Percentiles rank a stretch among this genome's conserved stretches.
Conservation (phyloP, 2,329 filamentous ascomycete genomes). For the Penicillium sp. region DNA sequence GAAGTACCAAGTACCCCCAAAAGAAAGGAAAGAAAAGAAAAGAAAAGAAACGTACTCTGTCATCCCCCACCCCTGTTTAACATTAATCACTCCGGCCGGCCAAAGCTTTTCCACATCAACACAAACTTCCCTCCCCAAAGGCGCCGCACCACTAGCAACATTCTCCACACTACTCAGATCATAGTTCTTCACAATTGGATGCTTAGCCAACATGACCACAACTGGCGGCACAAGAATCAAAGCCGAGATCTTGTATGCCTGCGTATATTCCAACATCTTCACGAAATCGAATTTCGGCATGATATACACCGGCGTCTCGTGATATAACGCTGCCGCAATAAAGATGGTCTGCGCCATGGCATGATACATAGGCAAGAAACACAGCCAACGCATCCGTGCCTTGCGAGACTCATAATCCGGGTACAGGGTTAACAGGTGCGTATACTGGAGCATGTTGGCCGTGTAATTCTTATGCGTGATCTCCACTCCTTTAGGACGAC, state of each 20-base stretch:
- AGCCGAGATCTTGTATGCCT: conserved; percentile 68
- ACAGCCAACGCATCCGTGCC: conserved; percentile 52
- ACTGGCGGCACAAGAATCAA: conserved; percentile 73
- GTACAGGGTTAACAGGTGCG: conserved; percentile 49
- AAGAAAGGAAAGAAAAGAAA: conserved; percentile 27
- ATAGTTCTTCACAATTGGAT: conserved; percentile 64
- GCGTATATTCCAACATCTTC: conserved; percentile 67
- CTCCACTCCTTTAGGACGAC: conserved; percentile 80
- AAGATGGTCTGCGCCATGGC: conserved; percentile 72
- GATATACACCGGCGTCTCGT: conserved; percentile 66
- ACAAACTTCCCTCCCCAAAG: conserved; percentile 56
- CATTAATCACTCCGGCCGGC: conserved; percentile 49
- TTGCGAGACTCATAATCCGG: conserved; percentile 51
- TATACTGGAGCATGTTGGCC: conserved; percentile 65
- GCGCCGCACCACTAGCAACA: conserved; percentile 69
- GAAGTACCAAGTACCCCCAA: neutral
- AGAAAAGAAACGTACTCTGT: conserved; percentile 60
- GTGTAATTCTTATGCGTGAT: conserved; percentile 78
- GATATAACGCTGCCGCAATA: conserved; percentile 58
- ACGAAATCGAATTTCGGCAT: conserved; percentile 78
- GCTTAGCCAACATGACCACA: conserved; percentile 70
- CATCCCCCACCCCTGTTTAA: conserved; percentile 84
- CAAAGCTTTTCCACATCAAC: conserved; percentile 62
- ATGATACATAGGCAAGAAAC: conserved; percentile 77
- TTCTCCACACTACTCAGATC: conserved; percentile 67